Percentiles rank a stretch among this genome's conserved stretches.
Evolutionary conservation across 1,139 yeast species (phyloP).

Genomic region (Taiozyma onychis): DNA sequence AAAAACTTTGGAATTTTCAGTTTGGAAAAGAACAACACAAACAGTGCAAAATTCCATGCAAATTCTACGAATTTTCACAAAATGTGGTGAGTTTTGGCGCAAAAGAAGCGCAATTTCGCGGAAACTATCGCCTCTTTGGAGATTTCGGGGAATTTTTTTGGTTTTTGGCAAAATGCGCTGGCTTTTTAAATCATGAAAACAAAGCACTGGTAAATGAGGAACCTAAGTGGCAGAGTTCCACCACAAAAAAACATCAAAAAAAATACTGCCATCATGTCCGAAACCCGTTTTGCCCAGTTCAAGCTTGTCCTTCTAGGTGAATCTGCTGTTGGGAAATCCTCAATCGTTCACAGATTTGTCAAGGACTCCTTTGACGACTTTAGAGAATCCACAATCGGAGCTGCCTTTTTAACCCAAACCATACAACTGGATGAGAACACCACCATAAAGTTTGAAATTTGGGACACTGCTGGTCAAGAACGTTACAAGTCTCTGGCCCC

Average conservation of each 20-base stretch:
- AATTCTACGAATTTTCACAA: neutral
- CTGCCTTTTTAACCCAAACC: slow-evolving; percentile 93
- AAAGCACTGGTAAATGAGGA: neutral
- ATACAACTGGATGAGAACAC: slow-evolving; percentile 56
- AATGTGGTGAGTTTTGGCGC: neutral
- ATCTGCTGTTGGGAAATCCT: slow-evolving; percentile 93
- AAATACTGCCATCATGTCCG: slow-evolving; percentile 1
- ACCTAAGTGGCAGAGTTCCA: neutral
- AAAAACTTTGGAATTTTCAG: neutral
- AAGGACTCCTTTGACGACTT: slow-evolving; percentile 91
- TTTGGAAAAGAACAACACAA: neutral
- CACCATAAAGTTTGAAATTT: slow-evolving; percentile 70
- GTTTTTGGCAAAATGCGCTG: neutral
- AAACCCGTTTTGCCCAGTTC: slow-evolving; percentile 42
- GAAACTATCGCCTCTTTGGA: neutral
- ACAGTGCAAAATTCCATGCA: neutral
- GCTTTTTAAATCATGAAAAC: neutral
- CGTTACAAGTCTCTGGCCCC: slow-evolving; percentile 79
- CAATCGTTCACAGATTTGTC: slow-evolving; percentile 89
- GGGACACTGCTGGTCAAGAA: slow-evolving; percentile 92
- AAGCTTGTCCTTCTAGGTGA: slow-evolving; percentile 88
- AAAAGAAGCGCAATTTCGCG: neutral
- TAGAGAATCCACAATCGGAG: slow-evolving; percentile 95
- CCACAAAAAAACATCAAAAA: neutral
- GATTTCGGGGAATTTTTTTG: neutral